phyloP scores from a whole-genome alignment of 169 alveolate species.

The Hammondia hammondi region DNA sequence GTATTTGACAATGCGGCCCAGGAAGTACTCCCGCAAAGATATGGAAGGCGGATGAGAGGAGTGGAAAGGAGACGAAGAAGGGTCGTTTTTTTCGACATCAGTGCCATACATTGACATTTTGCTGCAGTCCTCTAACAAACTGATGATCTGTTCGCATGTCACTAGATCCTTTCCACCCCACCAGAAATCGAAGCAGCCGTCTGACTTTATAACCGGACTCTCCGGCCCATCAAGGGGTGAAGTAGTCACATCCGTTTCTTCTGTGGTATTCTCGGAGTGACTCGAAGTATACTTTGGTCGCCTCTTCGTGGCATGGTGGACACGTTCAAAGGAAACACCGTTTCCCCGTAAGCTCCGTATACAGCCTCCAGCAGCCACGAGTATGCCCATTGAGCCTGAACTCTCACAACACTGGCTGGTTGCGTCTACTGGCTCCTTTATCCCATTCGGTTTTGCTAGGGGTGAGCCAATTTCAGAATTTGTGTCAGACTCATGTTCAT shows the following conservation, averaged over 20 bases:
- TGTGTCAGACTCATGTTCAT: not conserved
- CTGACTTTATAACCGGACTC: not conserved
- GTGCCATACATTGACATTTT: conserved; percentile 9
- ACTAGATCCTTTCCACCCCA: conserved; percentile 17
- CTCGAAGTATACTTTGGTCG: too few relatives aligned
- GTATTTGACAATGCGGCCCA: conserved; percentile 39
- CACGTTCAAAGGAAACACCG: too few relatives aligned
- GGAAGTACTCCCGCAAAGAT: conserved; percentile 30
- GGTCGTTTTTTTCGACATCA: conserved; percentile 21
- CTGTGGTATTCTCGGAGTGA: too few relatives aligned
- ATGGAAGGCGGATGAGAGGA: conserved; percentile 27
- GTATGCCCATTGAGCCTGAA: not conserved
- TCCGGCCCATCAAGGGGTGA: too few relatives aligned
- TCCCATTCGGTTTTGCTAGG: too few relatives aligned
- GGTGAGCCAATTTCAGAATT: not conserved
- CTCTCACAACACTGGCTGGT: not conserved
- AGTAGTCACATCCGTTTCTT: too few relatives aligned
- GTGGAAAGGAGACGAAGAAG: conserved; percentile 32
- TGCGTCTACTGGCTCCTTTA: not conserved
- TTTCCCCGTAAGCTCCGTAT: too few relatives aligned
- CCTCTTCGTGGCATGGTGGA: too few relatives aligned
- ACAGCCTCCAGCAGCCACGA: too few relatives aligned
- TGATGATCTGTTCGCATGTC: conserved; percentile 25
- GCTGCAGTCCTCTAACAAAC: conserved; percentile 23
- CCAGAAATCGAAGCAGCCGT: conserved; percentile 24